These are phyloP conservation scores for Colletotrichum acutatum DNA, from an alignment of 2,329 filamentous ascomycete genomes.

Conservation along the genomic window DNA sequence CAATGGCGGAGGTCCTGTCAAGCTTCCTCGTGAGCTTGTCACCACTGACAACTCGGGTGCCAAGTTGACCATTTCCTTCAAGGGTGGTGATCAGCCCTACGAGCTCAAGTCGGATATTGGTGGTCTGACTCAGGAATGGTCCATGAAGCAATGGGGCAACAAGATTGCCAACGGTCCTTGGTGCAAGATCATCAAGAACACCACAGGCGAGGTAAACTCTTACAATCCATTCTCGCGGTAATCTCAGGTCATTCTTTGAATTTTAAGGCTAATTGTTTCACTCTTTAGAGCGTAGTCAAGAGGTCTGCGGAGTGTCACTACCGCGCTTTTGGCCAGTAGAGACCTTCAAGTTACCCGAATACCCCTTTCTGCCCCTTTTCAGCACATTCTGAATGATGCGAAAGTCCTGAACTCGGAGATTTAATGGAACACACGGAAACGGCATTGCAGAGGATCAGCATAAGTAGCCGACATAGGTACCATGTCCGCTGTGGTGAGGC, in stretches of 20 bases:
- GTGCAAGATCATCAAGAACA: neutral
- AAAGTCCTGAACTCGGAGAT: neutral
- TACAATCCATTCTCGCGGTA: no score
- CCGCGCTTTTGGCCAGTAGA: neutral
- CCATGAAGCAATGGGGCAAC: neutral
- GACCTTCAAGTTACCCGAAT: neutral
- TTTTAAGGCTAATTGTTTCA: neutral
- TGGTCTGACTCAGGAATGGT: neutral
- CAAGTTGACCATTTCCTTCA: neutral
- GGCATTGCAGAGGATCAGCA: neutral
- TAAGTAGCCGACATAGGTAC: neutral
- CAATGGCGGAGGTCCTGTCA: constrained; percentile 39
- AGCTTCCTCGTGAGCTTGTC: neutral
- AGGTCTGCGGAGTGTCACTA: neutral
- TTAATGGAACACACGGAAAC: neutral
- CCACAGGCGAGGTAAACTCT: neutral
- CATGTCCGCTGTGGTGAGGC: no score
- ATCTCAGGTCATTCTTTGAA: neutral
- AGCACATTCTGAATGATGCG: neutral
- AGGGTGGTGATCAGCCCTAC: neutral
- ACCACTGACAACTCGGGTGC: neutral
- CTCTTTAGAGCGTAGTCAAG: neutral
- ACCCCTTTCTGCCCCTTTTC: neutral
- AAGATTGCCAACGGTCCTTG: constrained; percentile 42
- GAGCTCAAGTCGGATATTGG: neutral